phyloP scores from a whole-genome alignment of 176 grass and related monocot genomes.

The Bonia amplexicaulis region DNA sequence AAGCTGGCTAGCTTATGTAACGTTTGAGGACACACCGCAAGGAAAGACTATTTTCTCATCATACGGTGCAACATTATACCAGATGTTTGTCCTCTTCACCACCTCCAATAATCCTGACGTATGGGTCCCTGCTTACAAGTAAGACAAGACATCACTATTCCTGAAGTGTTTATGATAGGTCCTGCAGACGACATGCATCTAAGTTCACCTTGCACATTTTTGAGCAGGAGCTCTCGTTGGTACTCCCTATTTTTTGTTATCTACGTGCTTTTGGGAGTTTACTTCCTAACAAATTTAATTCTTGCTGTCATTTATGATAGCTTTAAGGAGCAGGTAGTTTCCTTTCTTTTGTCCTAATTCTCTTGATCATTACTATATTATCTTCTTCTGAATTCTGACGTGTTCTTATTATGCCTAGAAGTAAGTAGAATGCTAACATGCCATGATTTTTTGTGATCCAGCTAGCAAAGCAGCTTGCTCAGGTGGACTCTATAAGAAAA shows the following conservation, averaged over 20 bases:
- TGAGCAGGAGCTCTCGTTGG: constrained; percentile 90
- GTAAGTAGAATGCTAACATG: constrained; percentile 26
- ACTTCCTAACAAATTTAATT: constrained; percentile 98
- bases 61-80: constrained; percentile 77
- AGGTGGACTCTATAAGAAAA: constrained; percentile 76
- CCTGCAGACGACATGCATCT: constrained; percentile 16
- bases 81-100: constrained; percentile 99
- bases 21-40: constrained; percentile 87
- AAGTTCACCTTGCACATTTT: constrained; percentile 12
- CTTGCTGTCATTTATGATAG: constrained; percentile 99
- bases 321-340: constrained; percentile 88
- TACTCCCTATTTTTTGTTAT: constrained; percentile 77
- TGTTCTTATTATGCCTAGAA: constrained; percentile 3
- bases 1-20: constrained; percentile 96
- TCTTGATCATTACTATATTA: constrained; percentile 13
- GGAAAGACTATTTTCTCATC: constrained; percentile 75
- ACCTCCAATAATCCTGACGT: constrained; percentile 99
- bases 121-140: constrained; percentile 99
- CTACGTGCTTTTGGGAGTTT: constrained; percentile 94
- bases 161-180: constrained; percentile 36
- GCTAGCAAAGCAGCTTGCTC: constrained; percentile 81
- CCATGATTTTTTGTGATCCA: constrained; percentile 42
- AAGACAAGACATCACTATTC: constrained; percentile 35
- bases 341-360: background rate
- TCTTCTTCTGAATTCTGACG: constrained; percentile 4